Evolutionary conservation across 352 stramenopile species (phyloP).

Genomic region (Phytophthora sojae): DNA sequence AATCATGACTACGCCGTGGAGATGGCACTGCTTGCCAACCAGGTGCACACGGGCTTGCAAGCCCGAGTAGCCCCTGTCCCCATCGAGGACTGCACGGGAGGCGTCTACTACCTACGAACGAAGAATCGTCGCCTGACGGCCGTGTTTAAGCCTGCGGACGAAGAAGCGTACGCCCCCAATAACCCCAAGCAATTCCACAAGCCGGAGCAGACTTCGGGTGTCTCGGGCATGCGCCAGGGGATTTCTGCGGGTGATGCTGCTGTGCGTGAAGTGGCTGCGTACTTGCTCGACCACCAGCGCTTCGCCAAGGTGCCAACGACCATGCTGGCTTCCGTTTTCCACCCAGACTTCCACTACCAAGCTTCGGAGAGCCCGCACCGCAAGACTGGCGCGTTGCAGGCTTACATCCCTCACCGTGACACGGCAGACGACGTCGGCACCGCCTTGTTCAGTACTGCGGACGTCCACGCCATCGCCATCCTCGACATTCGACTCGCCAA

Average conservation of each 20-base stretch:
- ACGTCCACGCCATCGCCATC: slow-evolving; percentile 78
- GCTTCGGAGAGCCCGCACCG: slow-evolving; percentile 4
- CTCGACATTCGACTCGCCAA: slow-evolving; percentile 86
- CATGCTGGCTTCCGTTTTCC: slow-evolving; percentile 41
- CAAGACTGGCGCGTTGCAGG: slow-evolving; percentile 67
- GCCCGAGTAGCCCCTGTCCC: slow-evolving; percentile 45
- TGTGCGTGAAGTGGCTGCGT: slow-evolving; percentile 64
- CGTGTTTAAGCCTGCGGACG: slow-evolving; percentile 73
- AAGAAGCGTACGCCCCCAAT: slow-evolving; percentile 70
- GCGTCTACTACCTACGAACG: slow-evolving; percentile 68
- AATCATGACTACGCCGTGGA: slow-evolving; percentile 26
- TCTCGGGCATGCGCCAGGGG: slow-evolving; percentile 48
- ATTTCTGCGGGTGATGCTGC: slow-evolving; percentile 57
- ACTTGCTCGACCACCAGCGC: slow-evolving; percentile 58
- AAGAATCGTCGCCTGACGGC: slow-evolving; percentile 52
- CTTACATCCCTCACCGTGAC: slow-evolving; percentile 70
- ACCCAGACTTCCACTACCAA: slow-evolving; percentile 49
- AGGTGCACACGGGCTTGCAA: slow-evolving; percentile 47
- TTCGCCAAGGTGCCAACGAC: slow-evolving; percentile 61
- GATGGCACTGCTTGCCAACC: slow-evolving; percentile 32
- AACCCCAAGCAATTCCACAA: slow-evolving; percentile 61
- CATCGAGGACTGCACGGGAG: slow-evolving; percentile 69
- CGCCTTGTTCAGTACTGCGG: slow-evolving; percentile 47
- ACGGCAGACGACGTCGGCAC: slow-evolving; percentile 66
- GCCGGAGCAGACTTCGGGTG: slow-evolving; percentile 6